Evolutionary conservation across 106 monocot genomes (phyloP).

Genomic region (Ottelia alismoides): DNA sequence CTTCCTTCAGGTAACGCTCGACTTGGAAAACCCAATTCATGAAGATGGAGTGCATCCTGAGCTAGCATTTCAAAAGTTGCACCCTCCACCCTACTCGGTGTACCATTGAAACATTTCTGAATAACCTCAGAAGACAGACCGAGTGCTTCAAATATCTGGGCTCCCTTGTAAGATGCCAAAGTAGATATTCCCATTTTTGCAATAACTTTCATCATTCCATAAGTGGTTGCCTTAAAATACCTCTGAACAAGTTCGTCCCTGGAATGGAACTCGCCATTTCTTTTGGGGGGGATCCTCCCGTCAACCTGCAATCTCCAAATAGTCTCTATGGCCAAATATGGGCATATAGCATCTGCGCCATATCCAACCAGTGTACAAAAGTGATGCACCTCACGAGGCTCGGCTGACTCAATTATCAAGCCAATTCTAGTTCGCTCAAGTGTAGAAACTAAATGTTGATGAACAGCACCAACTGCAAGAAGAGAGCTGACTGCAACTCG

Average conservation of each 20-base stretch:
- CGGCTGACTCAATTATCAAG: slow-evolving; percentile 87
- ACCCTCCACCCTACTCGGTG: slow-evolving; percentile 94
- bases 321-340: slow-evolving; percentile 85
- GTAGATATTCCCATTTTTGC: slow-evolving; percentile 99
- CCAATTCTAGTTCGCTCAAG: slow-evolving; percentile 89
- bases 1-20: slow-evolving; percentile 68
- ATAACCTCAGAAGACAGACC: slow-evolving; percentile 91
- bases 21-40: slow-evolving; percentile 82
- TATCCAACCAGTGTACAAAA: slow-evolving; percentile 97
- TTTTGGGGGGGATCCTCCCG: slow-evolving; percentile 83
- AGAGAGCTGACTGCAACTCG: slow-evolving; percentile 93
- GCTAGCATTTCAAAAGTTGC: slow-evolving; percentile 97
- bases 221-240: slow-evolving; percentile 86
- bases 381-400: slow-evolving; percentile 98
- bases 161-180: slow-evolving; percentile 97
- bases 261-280: slow-evolving; percentile 43
- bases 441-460: slow-evolving; percentile 90
- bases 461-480: slow-evolving; percentile 93
- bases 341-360: slow-evolving; percentile 97
- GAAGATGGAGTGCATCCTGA: slow-evolving; percentile 67
- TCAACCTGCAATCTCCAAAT: slow-evolving; percentile 90
- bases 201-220: slow-evolving; percentile 99
- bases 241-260: slow-evolving; percentile 65
- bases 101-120: slow-evolving; percentile 83
- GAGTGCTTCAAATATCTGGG: slow-evolving; percentile 98